Conservation (phyloP, 164 flowering plant genomes). For the Macadamia integrifolia region DNA sequence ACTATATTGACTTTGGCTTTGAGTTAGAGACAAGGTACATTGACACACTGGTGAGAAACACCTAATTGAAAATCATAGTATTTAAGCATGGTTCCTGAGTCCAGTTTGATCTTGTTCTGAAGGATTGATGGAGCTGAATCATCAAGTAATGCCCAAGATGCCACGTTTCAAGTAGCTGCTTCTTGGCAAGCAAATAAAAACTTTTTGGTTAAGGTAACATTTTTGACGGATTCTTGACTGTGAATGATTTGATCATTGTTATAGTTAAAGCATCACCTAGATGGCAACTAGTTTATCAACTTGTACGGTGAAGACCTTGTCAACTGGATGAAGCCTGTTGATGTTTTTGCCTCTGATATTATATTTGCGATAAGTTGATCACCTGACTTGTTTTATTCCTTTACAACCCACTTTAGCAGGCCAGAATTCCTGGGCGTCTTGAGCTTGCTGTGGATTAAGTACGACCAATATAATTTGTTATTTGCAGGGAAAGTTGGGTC, state of each 20-base stretch:
- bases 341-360: no score
- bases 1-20: conserved; percentile 92
- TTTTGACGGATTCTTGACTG: conserved; percentile 3
- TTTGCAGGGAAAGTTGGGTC: conserved; percentile 78
- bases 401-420: no score
- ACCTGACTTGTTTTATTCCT: no score
- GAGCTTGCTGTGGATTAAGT: not conserved
- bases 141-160: conserved; percentile 38
- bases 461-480: not conserved
- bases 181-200: conserved; percentile 99
- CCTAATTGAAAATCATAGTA: not conserved
- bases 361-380: no score
- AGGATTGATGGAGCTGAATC: conserved; percentile 50
- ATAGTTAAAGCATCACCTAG: no score
- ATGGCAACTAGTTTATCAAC: no score
- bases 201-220: conserved; percentile 72
- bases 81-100: conserved; percentile 8
- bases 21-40: conserved; percentile 78
- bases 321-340: no score
- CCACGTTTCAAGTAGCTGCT: conserved; percentile 81
- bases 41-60: not conserved
- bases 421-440: no score
- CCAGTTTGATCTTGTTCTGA: conserved; percentile 9
- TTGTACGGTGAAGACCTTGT: no score
- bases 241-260: no score